These are phyloP conservation scores for Theileria annulata DNA, from an alignment of 169 alveolate species.

Conservation along the genomic window DNA sequence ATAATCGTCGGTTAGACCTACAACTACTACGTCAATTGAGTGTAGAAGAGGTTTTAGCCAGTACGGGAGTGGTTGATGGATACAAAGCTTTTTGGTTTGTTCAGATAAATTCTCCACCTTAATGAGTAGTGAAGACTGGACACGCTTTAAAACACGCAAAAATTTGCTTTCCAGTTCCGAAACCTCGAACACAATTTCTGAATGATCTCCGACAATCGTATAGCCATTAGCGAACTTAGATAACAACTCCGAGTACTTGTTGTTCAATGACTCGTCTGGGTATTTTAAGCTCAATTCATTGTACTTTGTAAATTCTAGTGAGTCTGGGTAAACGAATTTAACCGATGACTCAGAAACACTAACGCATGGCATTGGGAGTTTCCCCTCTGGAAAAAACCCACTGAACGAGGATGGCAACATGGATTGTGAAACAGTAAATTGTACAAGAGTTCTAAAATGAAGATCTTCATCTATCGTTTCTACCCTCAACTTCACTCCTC, in stretches of 20 bases:
- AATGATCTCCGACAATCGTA: background rate
- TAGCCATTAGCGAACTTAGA: background rate
- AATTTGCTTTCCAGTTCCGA: constrained; percentile 53
- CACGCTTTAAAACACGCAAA: constrained; percentile 26
- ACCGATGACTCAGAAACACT: background rate
- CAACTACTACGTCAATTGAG: background rate
- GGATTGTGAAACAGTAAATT: constrained; percentile 5
- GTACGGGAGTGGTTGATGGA: constrained; percentile 59
- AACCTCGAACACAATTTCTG: constrained; percentile 27
- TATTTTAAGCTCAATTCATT: background rate
- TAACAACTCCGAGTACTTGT: background rate
- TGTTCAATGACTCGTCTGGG: background rate
- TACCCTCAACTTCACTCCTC: constrained; percentile 41
- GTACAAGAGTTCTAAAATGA: constrained; percentile 24
- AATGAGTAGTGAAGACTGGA: constrained; percentile 53
- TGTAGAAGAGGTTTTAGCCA: constrained; percentile 22
- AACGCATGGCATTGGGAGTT: background rate
- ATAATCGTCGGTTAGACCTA: background rate
- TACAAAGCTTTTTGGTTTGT: constrained; percentile 13
- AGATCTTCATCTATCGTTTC: background rate
- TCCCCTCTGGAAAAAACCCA: constrained; percentile 11
- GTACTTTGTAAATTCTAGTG: background rate
- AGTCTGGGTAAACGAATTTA: background rate
- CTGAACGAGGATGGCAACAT: background rate
- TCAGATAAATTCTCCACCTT: constrained; percentile 12